These are phyloP conservation scores for Pterula multifida DNA, from an alignment of 1,284 basidiomycete genomes.

Conservation along the genomic window DNA sequence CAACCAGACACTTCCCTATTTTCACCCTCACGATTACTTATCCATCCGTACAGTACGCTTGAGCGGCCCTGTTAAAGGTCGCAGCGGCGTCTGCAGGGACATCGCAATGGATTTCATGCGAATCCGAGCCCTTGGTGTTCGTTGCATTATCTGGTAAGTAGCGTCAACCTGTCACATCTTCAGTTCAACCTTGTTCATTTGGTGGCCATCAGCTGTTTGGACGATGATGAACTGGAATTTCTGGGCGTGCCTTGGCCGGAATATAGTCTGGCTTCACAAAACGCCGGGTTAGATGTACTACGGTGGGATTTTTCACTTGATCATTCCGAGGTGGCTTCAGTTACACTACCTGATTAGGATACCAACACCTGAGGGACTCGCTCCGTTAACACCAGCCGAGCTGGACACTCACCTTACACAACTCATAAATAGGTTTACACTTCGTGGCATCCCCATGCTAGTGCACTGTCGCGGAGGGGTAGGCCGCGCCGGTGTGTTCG, in stretches of 20 bases:
- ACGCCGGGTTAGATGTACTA: slow-evolving; percentile 68
- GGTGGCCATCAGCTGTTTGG: slow-evolving; percentile 56
- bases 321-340: slow-evolving; percentile 1
- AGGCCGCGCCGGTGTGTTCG: slow-evolving; percentile 86
- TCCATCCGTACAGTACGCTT: slow-evolving; percentile 52
- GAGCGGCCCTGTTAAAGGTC: slow-evolving; percentile 68
- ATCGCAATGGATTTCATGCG: slow-evolving; percentile 67
- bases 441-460: slow-evolving; percentile 65
- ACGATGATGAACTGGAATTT: slow-evolving; percentile 76
- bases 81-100: slow-evolving; percentile 79
- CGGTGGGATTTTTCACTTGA: slow-evolving; percentile 20
- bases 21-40: slow-evolving; percentile 3
- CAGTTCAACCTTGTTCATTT: slow-evolving; percentile 3
- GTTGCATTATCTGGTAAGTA: slow-evolving; percentile 73
- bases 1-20: not conserved
- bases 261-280: slow-evolving; percentile 54
- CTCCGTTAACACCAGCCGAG: slow-evolving; percentile 51
- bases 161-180: slow-evolving; percentile 1
- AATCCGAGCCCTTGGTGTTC: slow-evolving; percentile 67
- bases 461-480: slow-evolving; percentile 94
- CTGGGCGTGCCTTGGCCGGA: slow-evolving; percentile 78
- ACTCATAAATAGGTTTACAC: slow-evolving; percentile 66
- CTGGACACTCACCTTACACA: slow-evolving; percentile 65
- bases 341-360: slow-evolving; percentile 38
- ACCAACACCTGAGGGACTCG: slow-evolving; percentile 86